Percentiles rank a stretch among this genome's conserved stretches.
Conservation (phyloP, 306 rosid genomes). For the Citrullus amarus region DNA sequence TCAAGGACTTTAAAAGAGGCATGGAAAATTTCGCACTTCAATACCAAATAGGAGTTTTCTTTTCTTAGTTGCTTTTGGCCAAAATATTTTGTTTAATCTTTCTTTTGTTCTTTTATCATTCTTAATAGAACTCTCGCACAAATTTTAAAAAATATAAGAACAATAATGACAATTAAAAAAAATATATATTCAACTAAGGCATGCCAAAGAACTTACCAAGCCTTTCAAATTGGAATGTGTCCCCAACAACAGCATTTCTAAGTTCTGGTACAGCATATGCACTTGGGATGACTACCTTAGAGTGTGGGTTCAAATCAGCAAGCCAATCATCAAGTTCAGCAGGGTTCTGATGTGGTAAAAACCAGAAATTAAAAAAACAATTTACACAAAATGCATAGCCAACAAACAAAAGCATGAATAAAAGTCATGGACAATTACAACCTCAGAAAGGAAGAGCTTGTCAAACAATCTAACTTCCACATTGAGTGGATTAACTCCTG, state of each 20-base stretch:
- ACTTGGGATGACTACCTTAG: constrained; percentile 45
- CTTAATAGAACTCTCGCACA: neutral
- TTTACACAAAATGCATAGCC: neutral
- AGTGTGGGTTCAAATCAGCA: constrained; percentile 60
- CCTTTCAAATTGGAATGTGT: constrained; percentile 87
- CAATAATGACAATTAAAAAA: neutral
- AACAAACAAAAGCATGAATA: neutral
- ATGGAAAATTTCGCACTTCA: neutral
- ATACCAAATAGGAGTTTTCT: neutral
- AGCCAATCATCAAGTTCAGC: constrained; percentile 96
- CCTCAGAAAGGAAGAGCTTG: constrained; percentile 82
- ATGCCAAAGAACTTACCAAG: constrained; percentile 42
- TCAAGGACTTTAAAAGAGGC: neutral
- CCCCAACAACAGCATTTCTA: constrained; percentile 46
- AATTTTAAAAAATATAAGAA: too few relatives aligned
- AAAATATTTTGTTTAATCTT: neutral
- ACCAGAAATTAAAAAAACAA: neutral
- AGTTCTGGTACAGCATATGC: constrained; percentile 59
- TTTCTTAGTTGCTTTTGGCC: neutral
- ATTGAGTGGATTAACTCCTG: constrained; percentile 71
- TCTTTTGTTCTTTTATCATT: neutral
- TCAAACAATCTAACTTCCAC: constrained; percentile 86
- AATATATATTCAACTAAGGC: neutral
- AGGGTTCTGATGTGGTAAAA: constrained; percentile 52
- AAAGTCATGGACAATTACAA: constrained; percentile 12